Evolutionary conservation across 768 basidiomycete genomes (phyloP), one percentile per base, ranked within the genome.

Genomic region (Agaricus bisporus): DNA sequence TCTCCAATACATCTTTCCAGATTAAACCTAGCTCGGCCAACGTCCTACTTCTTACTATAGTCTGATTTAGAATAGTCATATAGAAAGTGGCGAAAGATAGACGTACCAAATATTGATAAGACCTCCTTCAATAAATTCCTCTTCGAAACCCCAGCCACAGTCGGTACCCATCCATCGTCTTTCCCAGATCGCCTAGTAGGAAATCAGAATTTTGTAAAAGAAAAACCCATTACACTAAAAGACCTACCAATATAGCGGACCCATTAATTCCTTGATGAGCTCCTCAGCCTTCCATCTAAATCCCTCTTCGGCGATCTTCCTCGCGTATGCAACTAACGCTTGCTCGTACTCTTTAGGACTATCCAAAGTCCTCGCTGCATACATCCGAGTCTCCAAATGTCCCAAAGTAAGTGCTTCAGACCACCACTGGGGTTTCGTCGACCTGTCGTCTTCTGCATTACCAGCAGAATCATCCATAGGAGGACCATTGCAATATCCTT

Each of bases 281-380:
- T 98, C 95, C 66, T 97, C 95, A 15, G 84, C 94, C 66, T 95
- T 93, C 36, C 74, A 86, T 56, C 81, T 74, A 66, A 92, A 93
- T 0, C 88, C 93, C 65, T 95, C 93, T 58, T 97, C 91, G 35
- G 88, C 91, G 39, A 98, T 73, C 70, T 82, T 85, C 73, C 81
- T 88, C 36, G 91, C 86, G 65, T 97, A 98, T 59, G 81, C 59
- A 51, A 84, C 59, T 59, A 98, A 64, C 51, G 81, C 82, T 61
- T 83, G 79, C 66, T 84, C 89, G 69, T 90, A 97, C 69, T 98
- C 97, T 46, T 73, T 68, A n/a, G 82, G 80, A 62, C 91, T 94
- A 18, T 92, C 91, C 35, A 98, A 72, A 45, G 82, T 64, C 58
- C 72, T 78, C 15, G 91, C 81, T 5, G 91, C 84, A 63, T 84